These are phyloP conservation scores for Poronia punctata DNA, from an alignment of 495 filamentous ascomycete species.

Conservation along the genomic window DNA sequence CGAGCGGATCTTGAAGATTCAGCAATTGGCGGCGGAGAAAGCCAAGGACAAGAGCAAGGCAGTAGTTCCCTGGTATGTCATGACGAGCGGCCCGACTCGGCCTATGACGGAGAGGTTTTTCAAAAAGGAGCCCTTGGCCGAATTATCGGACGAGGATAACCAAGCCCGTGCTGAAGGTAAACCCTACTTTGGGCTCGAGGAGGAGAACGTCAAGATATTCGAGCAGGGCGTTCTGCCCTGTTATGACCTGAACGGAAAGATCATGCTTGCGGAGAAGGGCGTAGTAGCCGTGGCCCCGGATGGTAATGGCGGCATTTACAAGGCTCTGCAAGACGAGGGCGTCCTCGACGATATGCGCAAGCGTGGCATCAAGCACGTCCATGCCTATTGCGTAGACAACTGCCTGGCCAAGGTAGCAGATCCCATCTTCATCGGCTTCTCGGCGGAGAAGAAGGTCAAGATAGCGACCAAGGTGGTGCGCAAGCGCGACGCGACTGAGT, in stretches of 20 bases:
- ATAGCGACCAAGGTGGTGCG: constrained; percentile 98
- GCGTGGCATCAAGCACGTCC: constrained; percentile 90
- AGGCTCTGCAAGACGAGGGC: constrained; percentile 73
- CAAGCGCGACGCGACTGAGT: constrained; percentile 95
- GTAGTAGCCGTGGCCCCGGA: constrained; percentile 97
- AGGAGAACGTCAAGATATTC: constrained; percentile 85
- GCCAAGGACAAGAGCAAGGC: constrained; percentile 54
- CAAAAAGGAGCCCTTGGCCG: constrained; percentile 55
- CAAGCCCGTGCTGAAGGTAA: constrained; percentile 16
- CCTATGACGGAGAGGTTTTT: constrained; percentile 91
- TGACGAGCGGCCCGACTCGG: constrained; percentile 97
- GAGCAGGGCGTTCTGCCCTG: constrained; percentile 97
- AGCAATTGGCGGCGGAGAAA: constrained; percentile 69
- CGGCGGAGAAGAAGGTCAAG: constrained; percentile 81
- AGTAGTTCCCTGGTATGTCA: constrained; percentile 95
- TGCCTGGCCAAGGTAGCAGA: constrained; percentile 97
- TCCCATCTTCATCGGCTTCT: constrained; percentile 90
- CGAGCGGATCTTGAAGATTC: constrained; percentile 84
- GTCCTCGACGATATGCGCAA: constrained; percentile 83
- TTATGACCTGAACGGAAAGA: constrained; percentile 96
- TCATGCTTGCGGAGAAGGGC: constrained; percentile 82
- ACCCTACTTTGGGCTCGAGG: constrained; percentile 74
- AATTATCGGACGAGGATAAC: constrained; percentile 23
- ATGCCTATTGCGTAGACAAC: constrained; percentile 98
- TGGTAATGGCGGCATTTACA: constrained; percentile 96